Percentiles rank a stretch among this genome's conserved stretches.
These are phyloP conservation scores for Lodderomyces metapsilosis DNA, from an alignment of 1,139 yeast species.

Conservation along the genomic window DNA sequence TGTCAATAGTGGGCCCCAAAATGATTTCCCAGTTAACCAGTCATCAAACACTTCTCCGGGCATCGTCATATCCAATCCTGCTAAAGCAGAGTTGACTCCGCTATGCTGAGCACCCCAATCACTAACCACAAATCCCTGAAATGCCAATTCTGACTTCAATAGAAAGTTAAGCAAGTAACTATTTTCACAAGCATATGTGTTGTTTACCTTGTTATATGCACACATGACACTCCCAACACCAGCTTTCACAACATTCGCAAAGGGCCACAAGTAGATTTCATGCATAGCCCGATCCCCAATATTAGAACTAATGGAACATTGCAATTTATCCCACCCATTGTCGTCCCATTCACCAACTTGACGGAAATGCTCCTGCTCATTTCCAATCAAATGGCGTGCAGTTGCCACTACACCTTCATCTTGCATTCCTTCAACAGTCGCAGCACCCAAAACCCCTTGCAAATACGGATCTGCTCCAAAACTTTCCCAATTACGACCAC, in stretches of 20 bases:
- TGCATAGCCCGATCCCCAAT: slow-evolving; percentile 65
- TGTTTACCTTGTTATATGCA: slow-evolving; percentile 58
- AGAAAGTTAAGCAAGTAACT: slow-evolving; percentile 54
- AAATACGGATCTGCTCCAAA: slow-evolving; percentile 65
- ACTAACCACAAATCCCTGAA: slow-evolving; percentile 64
- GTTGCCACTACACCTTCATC: slow-evolving; percentile 57
- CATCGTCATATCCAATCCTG: slow-evolving; percentile 69
- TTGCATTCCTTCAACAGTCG: slow-evolving; percentile 57
- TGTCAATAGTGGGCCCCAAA: slow-evolving; percentile 59
- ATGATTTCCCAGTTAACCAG: slow-evolving; percentile 55
- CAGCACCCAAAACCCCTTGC: slow-evolving; percentile 56
- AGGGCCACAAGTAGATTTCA: slow-evolving; percentile 65
- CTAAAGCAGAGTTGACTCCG: slow-evolving; percentile 55
- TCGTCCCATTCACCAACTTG: slow-evolving; percentile 57
- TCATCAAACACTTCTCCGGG: slow-evolving; percentile 59
- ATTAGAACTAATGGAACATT: slow-evolving; percentile 45
- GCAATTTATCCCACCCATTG: slow-evolving; percentile 42
- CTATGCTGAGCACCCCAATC: slow-evolving; percentile 68
- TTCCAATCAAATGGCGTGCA: slow-evolving; percentile 55
- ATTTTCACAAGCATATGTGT: slow-evolving; percentile 61
- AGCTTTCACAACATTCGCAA: slow-evolving; percentile 60
- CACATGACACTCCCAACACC: slow-evolving; percentile 66
- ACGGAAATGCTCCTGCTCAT: slow-evolving; percentile 67
- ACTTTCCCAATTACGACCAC: slow-evolving; percentile 68
- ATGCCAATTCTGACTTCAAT: slow-evolving; percentile 61